These are phyloP conservation scores for Breviolum minutum DNA, from an alignment of 73 alveolate species.

Conservation along the genomic window DNA sequence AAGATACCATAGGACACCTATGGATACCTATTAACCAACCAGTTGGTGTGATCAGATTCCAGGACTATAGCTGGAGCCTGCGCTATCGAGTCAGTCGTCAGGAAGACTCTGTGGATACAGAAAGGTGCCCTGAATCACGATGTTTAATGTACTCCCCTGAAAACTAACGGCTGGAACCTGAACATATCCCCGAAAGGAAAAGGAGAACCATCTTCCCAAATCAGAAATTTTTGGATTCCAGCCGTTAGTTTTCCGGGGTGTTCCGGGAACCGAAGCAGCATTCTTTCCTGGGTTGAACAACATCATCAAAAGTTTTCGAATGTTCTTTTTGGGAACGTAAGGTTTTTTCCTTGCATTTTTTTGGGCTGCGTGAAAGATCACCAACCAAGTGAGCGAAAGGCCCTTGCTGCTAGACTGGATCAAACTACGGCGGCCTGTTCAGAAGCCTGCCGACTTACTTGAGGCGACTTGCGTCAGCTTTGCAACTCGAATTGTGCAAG, in stretches of 20 bases:
- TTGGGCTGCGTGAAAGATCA: background rate
- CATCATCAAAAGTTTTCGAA: background rate
- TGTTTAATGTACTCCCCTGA: background rate
- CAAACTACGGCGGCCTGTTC: conserved; percentile 87
- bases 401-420: conserved; percentile 90
- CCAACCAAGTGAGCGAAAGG: background rate
- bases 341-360: no score
- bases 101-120: conserved; percentile 68
- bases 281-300: no score
- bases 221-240: no score
- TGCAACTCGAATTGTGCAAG: no score
- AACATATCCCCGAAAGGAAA: no score
- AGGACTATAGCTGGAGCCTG: conserved; percentile 91
- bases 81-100: conserved; percentile 57
- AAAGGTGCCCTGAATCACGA: background rate
- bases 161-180: no score
- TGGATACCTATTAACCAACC: no score
- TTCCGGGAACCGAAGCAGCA: no score
- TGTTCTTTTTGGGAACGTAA: background rate
- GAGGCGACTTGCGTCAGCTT: background rate
- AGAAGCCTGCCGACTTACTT: conserved; percentile 35
- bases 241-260: no score
- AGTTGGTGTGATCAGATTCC: no score
- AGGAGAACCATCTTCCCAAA: no score
- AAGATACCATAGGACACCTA: no score